Conservation (phyloP, 1,284 basidiomycete genomes). For the Austropuccinia psidii region DNA sequence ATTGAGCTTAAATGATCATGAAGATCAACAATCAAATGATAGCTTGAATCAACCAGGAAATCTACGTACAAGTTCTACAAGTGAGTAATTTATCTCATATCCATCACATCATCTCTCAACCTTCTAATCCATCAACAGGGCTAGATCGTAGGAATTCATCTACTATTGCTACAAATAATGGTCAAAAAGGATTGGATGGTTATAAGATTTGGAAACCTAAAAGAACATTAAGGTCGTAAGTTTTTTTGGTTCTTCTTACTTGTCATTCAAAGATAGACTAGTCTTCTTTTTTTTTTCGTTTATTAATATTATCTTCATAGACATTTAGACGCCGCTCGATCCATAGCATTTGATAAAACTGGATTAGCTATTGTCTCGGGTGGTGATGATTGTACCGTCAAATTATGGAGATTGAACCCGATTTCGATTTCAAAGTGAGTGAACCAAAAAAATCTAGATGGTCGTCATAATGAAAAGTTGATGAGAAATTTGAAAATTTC, state of each 20-base stretch:
- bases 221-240: conserved; percentile 75
- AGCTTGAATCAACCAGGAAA: neutral
- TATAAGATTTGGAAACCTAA: conserved; percentile 63
- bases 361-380: conserved; percentile 78
- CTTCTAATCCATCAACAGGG: neutral
- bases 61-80: too few relatives aligned
- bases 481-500: conserved; percentile 39
- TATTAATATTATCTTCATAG: conserved; percentile 49
- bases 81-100: too few relatives aligned
- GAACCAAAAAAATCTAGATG: conserved; percentile 40
- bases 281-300: conserved; percentile 40
- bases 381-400: conserved; percentile 90
- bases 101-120: too few relatives aligned
- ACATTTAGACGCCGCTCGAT: conserved; percentile 85
- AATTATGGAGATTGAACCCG: conserved; percentile 70
- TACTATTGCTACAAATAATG: neutral
- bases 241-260: conserved; percentile 40
- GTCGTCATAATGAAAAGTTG: conserved; percentile 42
- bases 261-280: conserved; percentile 34
- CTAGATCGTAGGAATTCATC: neutral
- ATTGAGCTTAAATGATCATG: conserved; percentile 12
- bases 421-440: conserved; percentile 27
- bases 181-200: conserved; percentile 50
- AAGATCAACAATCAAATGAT: neutral
- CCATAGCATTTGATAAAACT: conserved; percentile 75